phyloP scores from a whole-genome alignment of 169 alveolate genomes.

The Plasmodium blacklocki region DNA sequence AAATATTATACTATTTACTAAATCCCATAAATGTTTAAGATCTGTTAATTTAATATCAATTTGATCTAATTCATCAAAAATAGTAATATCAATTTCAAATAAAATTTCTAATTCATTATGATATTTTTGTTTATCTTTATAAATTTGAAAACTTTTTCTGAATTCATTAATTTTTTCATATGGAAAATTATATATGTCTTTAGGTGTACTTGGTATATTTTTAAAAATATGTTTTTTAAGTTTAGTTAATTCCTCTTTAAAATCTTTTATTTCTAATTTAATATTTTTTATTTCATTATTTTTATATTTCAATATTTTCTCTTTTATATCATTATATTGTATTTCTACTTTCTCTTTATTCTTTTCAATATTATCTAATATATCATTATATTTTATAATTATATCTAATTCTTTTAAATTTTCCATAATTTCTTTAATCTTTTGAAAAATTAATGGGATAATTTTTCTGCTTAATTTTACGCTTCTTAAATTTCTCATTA shows the following conservation, averaged over 20 bases:
- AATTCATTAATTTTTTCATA: constrained; percentile 87
- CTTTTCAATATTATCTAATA: constrained; percentile 72
- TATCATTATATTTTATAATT: constrained; percentile 59
- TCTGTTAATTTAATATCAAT: constrained; percentile 89
- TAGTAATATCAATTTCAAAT: constrained; percentile 93
- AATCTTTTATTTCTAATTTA: constrained; percentile 34
- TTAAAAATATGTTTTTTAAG: constrained; percentile 80
- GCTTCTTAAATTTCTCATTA: constrained; percentile 65
- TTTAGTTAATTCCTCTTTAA: constrained; percentile 78
- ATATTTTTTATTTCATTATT: constrained; percentile 68
- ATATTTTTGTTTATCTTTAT: constrained; percentile 89
- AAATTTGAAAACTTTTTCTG: constrained; percentile 83
- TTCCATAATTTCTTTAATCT: constrained; percentile 56
- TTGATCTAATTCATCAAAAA: constrained; percentile 92
- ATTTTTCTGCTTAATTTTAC: constrained; percentile 62
- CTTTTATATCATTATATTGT: constrained; percentile 89
- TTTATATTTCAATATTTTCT: constrained; percentile 82
- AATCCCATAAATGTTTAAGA: constrained; percentile 95
- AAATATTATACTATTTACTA: constrained; percentile 88
- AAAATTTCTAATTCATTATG: constrained; percentile 94
- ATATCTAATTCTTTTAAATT: constrained; percentile 54
- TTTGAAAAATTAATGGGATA: constrained; percentile 61
- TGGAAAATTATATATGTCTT: constrained; percentile 79
- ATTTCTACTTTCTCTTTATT: constrained; percentile 91
- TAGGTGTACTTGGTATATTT: constrained; percentile 77